Base-by-base conservation (phyloP, 1,284 basidiomycete species). In the Dichomitus squalens region DNA sequence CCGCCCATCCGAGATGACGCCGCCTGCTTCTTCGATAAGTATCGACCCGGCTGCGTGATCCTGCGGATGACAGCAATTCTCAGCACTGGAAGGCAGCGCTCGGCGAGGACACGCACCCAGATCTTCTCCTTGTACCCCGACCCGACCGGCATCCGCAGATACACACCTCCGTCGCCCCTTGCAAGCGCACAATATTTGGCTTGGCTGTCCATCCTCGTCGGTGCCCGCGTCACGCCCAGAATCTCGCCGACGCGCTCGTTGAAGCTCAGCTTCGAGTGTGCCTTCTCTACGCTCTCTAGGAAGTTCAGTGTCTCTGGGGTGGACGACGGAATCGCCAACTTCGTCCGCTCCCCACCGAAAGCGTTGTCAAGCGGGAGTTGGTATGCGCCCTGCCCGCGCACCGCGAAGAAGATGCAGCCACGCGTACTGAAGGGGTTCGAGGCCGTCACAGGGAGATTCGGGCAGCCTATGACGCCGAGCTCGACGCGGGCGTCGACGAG, bases 181-280 rank as follows among this genome's bases (percentile, higher is more conserved):
- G 90, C 87, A 16, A 98, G 84, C 67, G 88, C 89, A 31, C 90
- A 88, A 68, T 99, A 99, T 76, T 99, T 99, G 7, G 95, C 95
- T 75, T 98, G 96, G 71, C 92, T 95, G 73, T 99, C 97, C 95
- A 99, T 98, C 27, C 94, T 82, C n/a, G 90, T 79, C 40, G 92
- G 83, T 18, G 80, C 70, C 31, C 81, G 77, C 9, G 84, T 85
- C 57, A 96, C 84, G 16, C 83, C 82, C 31, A 98, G 79, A 3
- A 90, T 68, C 50, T 82, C 72, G 0, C 91, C 87, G 46, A 97
- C 90, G 11, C 81, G 81, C 40, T 85, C 84, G 70, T 92, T 95
- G 68, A 94, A 90, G 18, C 82, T 83, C 62, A 96, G 92, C 21
- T 95, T 92, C 3, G 94, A 91, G 72, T 99, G 97, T 85, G 88